phyloP scores from a whole-genome alignment of 176 grass and related monocot genomes.

The Musa acuminata region DNA sequence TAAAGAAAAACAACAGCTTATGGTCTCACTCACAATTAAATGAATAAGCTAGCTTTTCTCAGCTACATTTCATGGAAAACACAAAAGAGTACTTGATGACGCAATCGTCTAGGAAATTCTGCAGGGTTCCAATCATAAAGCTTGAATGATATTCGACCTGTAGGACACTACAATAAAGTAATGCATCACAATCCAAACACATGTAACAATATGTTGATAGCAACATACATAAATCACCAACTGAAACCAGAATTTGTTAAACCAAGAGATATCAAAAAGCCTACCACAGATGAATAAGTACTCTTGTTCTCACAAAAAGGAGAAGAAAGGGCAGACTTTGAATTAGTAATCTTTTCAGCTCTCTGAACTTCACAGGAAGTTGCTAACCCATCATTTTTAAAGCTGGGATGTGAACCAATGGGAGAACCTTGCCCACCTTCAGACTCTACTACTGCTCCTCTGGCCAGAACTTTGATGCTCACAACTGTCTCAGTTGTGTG shows the following conservation, averaged over 20 bases:
- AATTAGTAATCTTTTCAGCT: constrained; percentile 47
- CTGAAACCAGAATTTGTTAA: constrained; percentile 4
- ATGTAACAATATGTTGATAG: constrained; percentile 5
- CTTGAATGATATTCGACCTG: constrained; percentile 98
- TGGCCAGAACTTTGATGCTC: constrained; percentile 50
- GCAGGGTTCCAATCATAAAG: constrained; percentile 99
- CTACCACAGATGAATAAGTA: constrained; percentile 74
- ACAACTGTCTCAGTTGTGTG: constrained; percentile 45
- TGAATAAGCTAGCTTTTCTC: background rate
- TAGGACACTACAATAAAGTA: constrained; percentile 77
- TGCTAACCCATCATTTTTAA: constrained; percentile 50
- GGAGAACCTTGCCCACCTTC: constrained; percentile 70
- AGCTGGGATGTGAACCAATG: constrained; percentile 38
- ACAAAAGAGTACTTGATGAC: constrained; percentile 67
- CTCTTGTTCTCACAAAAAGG: constrained; percentile 53
- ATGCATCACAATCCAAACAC: constrained; percentile 26
- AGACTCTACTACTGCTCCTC: constrained; percentile 45
- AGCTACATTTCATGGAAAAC: background rate
- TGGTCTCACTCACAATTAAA: background rate
- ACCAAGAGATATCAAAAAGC: constrained; percentile 12
- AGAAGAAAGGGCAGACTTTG: constrained; percentile 47
- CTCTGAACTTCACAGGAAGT: constrained; percentile 43
- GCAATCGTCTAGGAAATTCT: constrained; percentile 87
- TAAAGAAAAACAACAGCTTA: background rate
- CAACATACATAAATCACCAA: background rate